Conservation (phyloP, 2,329 filamentous ascomycete genomes). For the Pyricularia pennisetigena region DNA sequence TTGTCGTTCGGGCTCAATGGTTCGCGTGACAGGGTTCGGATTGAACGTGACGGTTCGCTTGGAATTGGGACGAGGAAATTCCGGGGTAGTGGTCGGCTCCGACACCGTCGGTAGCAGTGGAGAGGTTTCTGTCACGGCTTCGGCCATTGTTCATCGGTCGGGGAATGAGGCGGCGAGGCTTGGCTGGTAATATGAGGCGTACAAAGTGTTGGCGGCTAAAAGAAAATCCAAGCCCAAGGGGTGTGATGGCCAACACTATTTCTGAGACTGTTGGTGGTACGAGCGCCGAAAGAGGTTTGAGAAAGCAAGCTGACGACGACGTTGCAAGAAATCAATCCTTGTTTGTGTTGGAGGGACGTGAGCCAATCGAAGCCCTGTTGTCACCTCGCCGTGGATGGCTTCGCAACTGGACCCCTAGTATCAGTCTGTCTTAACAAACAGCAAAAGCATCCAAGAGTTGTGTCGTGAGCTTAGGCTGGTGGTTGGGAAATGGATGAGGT, state of each 20-base stretch:
- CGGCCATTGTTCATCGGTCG: slow-evolving; percentile 2
- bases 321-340: neutral
- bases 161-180: neutral
- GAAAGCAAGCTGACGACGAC: neutral
- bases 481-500: slow-evolving; percentile 1
- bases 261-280: neutral
- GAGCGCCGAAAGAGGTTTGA: neutral
- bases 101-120: slow-evolving; percentile 14
- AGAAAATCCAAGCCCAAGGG: neutral
- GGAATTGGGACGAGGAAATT: slow-evolving; percentile 27
- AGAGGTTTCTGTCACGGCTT: slow-evolving; percentile 11
- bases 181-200: neutral
- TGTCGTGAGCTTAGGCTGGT: neutral
- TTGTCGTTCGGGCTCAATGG: slow-evolving; percentile 39
- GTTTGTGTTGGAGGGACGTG: neutral
- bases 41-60: slow-evolving; percentile 69
- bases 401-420: neutral
- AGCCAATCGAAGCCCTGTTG: neutral
- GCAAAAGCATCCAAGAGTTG: neutral
- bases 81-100: slow-evolving; percentile 12
- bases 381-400: neutral
- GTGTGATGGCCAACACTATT: neutral
- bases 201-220: neutral
- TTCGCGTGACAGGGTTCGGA: slow-evolving; percentile 54
- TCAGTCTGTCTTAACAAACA: neutral